phyloP scores from a whole-genome alignment of 2,329 filamentous ascomycete genomes.

The Fonsecaea nubica region DNA sequence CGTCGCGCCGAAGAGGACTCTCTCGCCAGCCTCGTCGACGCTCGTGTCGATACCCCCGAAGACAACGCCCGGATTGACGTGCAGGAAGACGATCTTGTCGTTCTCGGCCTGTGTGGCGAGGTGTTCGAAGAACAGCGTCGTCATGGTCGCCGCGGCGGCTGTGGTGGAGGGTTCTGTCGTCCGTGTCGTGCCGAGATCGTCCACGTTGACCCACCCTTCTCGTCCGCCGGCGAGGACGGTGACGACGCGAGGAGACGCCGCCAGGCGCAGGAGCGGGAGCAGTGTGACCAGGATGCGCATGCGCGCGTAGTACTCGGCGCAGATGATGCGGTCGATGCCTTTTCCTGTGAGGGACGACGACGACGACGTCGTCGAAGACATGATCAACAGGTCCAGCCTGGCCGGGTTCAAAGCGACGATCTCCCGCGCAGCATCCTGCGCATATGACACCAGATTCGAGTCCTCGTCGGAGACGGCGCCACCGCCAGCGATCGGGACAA shows the following conservation, averaged over 20 bases:
- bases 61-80: conserved; percentile 57
- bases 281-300: conserved; percentile 64
- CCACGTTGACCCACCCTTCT: conserved; percentile 57
- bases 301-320: conserved; percentile 64
- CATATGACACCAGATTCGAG: conserved; percentile 26
- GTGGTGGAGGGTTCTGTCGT: conserved; percentile 42
- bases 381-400: conserved; percentile 31
- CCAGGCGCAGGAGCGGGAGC: conserved; percentile 52
- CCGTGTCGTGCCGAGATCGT: conserved; percentile 53
- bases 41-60: conserved; percentile 36
- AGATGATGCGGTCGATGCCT: conserved; percentile 60
- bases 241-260: conserved; percentile 54
- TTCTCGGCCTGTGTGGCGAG: conserved; percentile 51
- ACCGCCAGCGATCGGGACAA: conserved; percentile 26
- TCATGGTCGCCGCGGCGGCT: conserved; percentile 58
- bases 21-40: conserved; percentile 52
- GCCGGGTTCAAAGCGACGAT: conserved; percentile 1
- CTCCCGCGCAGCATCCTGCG: conserved; percentile 22
- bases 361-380: conserved; percentile 26
- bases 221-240: conserved; percentile 61
- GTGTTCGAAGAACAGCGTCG: conserved; percentile 58
- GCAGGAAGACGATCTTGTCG: conserved; percentile 57
- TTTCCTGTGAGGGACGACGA: conserved; percentile 53
- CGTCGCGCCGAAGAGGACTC: conserved; percentile 53
- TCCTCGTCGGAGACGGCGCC: conserved; percentile 12